Conservation (phyloP, 1,284 basidiomycete genomes). For the Trichosporon sp. region DNA sequence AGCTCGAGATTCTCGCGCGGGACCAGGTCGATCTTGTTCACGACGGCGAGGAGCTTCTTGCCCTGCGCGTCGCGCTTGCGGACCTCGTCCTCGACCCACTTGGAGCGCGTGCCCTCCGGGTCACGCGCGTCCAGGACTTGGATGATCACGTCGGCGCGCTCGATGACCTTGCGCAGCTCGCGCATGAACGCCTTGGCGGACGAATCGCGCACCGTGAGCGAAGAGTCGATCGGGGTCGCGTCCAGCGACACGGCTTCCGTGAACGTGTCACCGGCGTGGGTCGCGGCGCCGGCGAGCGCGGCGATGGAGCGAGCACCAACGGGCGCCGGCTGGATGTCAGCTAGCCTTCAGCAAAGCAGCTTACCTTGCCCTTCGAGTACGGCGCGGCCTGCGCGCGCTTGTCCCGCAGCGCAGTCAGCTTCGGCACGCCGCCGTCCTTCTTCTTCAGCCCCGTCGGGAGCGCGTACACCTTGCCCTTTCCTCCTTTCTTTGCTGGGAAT, state of each 20-base stretch:
- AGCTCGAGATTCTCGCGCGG: constrained; percentile 83
- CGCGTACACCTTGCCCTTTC: constrained; percentile 45
- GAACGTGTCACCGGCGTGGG: constrained; percentile 29
- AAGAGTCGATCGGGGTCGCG: constrained; percentile 62
- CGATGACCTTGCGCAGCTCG: constrained; percentile 85
- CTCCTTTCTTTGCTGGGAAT: constrained; percentile 34
- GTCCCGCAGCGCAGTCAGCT: constrained; percentile 61
- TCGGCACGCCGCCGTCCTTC: constrained; percentile 81
- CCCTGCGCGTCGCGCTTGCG: constrained; percentile 77
- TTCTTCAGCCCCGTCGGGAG: constrained; percentile 51
- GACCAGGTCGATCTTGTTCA: constrained; percentile 94
- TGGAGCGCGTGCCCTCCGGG: constrained; percentile 83
- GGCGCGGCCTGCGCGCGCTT: constrained; percentile 40
- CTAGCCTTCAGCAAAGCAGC: constrained; percentile 26
- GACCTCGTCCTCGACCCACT: constrained; percentile 87
- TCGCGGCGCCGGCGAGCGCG: constrained; percentile 29
- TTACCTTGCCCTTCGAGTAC: constrained; percentile 61
- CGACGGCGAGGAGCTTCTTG: constrained; percentile 82
- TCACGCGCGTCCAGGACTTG: constrained; percentile 80
- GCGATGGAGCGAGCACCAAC: constrained; percentile 27
- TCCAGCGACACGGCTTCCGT: constrained; percentile 49
- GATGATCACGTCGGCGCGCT: constrained; percentile 87
- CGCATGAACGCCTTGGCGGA: constrained; percentile 68
- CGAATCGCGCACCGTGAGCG: constrained; percentile 57
- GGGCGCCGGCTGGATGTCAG: constrained; percentile 11